These are phyloP conservation scores for Nannochloropsis granulata DNA, from an alignment of 108 stramenopile species.

Conservation along the genomic window DNA sequence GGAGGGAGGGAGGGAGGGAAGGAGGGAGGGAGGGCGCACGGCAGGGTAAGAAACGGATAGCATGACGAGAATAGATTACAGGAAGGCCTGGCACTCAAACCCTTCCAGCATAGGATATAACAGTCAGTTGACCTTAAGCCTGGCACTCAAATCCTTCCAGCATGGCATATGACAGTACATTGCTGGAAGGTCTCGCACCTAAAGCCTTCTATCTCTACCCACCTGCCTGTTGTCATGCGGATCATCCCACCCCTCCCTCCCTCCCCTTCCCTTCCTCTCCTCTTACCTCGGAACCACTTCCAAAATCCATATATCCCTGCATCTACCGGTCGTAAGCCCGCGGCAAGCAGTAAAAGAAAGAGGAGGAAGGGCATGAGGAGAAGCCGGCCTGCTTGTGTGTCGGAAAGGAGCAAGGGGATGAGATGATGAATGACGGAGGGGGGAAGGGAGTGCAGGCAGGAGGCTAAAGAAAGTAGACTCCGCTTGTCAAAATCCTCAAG, in stretches of 20 bases:
- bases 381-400: neutral
- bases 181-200: no score
- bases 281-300: neutral
- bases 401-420: neutral
- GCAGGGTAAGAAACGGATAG: neutral
- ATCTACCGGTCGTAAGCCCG: neutral
- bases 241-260: neutral
- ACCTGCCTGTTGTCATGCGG: no score
- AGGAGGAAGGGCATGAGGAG: neutral
- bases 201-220: no score
- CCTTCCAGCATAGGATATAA: no score
- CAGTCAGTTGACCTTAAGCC: no score
- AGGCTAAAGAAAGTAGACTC: no score
- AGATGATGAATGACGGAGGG: neutral
- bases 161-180: no score
- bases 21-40: neutral
- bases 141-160: no score
- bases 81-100: no score
- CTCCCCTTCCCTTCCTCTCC: neutral
- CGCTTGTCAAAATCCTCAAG: no score
- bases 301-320: neutral
- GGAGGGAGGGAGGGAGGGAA: neutral
- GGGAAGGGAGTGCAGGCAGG: neutral
- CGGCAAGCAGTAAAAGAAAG: neutral
- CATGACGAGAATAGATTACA: no score